Evolutionary conservation across 352 stramenopile species (phyloP).

Genomic region (Globisporangium nunn): DNA sequence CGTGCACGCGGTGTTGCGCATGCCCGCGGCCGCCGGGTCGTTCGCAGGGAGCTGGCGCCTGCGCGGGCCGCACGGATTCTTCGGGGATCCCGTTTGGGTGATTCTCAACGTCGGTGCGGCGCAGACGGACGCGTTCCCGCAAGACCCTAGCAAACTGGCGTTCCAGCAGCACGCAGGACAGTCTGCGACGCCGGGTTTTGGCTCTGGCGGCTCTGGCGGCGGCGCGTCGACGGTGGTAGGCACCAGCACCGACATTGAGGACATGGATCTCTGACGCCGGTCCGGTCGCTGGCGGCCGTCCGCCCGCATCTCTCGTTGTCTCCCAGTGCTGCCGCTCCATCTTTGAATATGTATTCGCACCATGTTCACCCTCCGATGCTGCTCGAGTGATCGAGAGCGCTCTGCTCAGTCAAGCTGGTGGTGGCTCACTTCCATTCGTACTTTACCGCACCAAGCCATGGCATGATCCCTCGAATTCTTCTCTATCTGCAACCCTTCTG

Average conservation of each 20-base stretch:
- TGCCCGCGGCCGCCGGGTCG: slow-evolving; percentile 45
- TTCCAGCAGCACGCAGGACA: slow-evolving; percentile 9
- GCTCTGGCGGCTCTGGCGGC: neutral
- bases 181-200: neutral
- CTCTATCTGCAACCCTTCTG: too few relatives aligned
- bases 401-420: too few relatives aligned
- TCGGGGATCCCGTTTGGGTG: slow-evolving; percentile 76
- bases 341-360: neutral
- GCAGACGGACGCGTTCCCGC: slow-evolving; percentile 16
- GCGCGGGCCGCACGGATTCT: slow-evolving; percentile 49
- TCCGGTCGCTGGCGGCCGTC: neutral
- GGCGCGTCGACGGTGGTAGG: slow-evolving; percentile 6
- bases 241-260: slow-evolving; percentile 12
- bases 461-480: too few relatives aligned
- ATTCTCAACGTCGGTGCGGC: slow-evolving; percentile 48
- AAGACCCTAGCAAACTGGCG: slow-evolving; percentile 12
- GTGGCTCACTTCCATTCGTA: too few relatives aligned
- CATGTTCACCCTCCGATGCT: too few relatives aligned
- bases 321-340: neutral
- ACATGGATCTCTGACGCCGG: slow-evolving; percentile 12
- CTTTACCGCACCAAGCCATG: too few relatives aligned
- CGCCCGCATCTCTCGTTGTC: neutral
- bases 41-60: slow-evolving; percentile 77
- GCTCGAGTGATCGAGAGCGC: too few relatives aligned
- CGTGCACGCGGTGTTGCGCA: slow-evolving; percentile 42